phyloP scores from a whole-genome alignment of 2,329 filamentous ascomycete species.

The Gaeumannomyces sp. region DNA sequence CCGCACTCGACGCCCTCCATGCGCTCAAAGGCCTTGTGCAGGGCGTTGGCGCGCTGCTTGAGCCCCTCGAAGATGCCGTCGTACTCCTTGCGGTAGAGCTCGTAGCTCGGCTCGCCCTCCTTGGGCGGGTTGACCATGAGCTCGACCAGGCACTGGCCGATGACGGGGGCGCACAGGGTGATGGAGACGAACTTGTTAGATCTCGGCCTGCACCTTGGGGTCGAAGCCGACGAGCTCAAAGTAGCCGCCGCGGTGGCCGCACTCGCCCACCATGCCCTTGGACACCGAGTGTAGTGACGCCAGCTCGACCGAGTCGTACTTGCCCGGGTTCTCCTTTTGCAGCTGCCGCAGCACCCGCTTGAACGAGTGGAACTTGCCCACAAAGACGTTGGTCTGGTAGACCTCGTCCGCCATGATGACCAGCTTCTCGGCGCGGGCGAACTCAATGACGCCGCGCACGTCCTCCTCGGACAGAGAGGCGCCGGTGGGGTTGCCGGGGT shows the following conservation, averaged over 20 bases:
- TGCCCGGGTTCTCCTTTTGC: slow-evolving; percentile 66
- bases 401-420: slow-evolving; percentile 95
- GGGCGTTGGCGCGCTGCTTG: slow-evolving; percentile 69
- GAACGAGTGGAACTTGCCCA: slow-evolving; percentile 92
- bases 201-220: slow-evolving; percentile 76
- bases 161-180: slow-evolving; percentile 89
- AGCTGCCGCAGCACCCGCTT: slow-evolving; percentile 79
- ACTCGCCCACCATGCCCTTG: slow-evolving; percentile 99
- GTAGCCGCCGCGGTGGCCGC: slow-evolving; percentile 94
- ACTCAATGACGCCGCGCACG: slow-evolving; percentile 77
- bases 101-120: slow-evolving; percentile 75
- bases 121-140: slow-evolving; percentile 95
- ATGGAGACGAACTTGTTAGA: slow-evolving; percentile 99
- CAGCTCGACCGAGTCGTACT: slow-evolving; percentile 81
- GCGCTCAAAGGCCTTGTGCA: slow-evolving; percentile 83
- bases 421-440: slow-evolving; percentile 77
- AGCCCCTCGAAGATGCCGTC: slow-evolving; percentile 73
- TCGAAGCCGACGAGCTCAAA: slow-evolving; percentile 94
- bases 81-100: slow-evolving; percentile 81
- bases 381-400: slow-evolving; percentile 98
- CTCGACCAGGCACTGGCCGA: slow-evolving; percentile 94
- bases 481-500: slow-evolving; percentile 95
- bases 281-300: slow-evolving; percentile 88
- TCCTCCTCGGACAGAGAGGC: slow-evolving; percentile 74
- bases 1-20: slow-evolving; percentile 97